A percentile compares a stretch with the other conserved stretches of the same genome.
Conservation (phyloP, 768 basidiomycete species). For the Mycena chlorophos region DNA sequence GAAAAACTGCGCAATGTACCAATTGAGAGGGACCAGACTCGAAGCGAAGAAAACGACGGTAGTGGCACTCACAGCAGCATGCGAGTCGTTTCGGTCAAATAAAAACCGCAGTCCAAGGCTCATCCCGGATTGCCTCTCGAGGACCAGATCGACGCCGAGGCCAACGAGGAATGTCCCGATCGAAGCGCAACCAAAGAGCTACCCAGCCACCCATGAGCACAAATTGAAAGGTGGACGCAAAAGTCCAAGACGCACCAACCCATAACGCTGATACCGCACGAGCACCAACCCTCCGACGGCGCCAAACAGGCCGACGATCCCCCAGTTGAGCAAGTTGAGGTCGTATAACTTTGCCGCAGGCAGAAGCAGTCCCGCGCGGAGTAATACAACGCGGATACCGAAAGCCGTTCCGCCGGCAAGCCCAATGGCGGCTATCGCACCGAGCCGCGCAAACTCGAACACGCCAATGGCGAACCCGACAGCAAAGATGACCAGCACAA, state of each 20-base stretch:
- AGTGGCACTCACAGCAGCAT: conserved; percentile 46
- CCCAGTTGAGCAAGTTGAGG: conserved; percentile 56
- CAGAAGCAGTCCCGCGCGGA: conserved; percentile 52
- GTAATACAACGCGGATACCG: conserved; percentile 53
- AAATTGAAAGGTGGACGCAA: neutral
- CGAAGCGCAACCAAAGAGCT: conserved; percentile 55
- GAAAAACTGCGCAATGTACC: conserved; percentile 19
- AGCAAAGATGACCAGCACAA: conserved; percentile 50
- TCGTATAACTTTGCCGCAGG: conserved; percentile 34
- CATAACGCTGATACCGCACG: conserved; percentile 46
- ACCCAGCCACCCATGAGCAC: conserved; percentile 1
- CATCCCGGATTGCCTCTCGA: conserved; percentile 62
- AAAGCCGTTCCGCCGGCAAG: conserved; percentile 58
- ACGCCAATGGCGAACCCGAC: conserved; percentile 54
- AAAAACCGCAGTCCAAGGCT: conserved; percentile 63
- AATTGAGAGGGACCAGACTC: conserved; percentile 1
- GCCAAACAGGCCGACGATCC: conserved; percentile 49
- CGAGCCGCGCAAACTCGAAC: conserved; percentile 50
- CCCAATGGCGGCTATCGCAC: conserved; percentile 48
- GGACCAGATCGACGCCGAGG: conserved; percentile 56
- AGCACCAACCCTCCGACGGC: conserved; percentile 42
- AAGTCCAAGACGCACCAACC: conserved; percentile 44
- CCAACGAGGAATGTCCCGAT: conserved; percentile 59
- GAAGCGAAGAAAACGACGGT: neutral
- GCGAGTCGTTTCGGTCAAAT: conserved; percentile 61